A percentile compares a stretch with the other conserved stretches of the same genome.
Conservation (phyloP, 2,329 filamentous ascomycete species). For the Knufia petricola region DNA sequence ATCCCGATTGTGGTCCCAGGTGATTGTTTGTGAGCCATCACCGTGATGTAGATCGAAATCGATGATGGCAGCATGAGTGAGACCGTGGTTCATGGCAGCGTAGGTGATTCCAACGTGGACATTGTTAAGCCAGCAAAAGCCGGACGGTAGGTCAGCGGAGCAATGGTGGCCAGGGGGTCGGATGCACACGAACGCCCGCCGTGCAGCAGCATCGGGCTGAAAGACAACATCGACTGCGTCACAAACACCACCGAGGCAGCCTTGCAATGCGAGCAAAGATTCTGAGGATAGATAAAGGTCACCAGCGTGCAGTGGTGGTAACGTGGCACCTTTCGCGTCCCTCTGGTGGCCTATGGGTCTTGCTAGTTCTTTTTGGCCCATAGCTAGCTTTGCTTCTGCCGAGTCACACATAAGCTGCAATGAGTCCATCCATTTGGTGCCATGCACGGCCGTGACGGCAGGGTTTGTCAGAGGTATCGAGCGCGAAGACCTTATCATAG, state of each 20-base stretch:
- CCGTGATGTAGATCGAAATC: constrained; percentile 90
- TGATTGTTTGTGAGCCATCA: constrained; percentile 88
- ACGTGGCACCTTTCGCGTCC: constrained; percentile 31
- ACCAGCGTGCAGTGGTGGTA: constrained; percentile 64
- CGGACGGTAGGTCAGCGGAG: constrained; percentile 77
- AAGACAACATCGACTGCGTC: constrained; percentile 88
- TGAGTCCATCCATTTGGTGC: constrained; percentile 86
- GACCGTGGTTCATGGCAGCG: constrained; percentile 67
- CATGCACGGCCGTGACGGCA: constrained; percentile 84
- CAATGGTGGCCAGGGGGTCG: constrained; percentile 94
- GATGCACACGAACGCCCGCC: constrained; percentile 81
- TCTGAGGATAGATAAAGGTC: constrained; percentile 86
- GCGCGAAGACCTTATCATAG: constrained; percentile 71
- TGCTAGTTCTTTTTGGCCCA: constrained; percentile 67
- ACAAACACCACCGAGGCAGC: constrained; percentile 82
- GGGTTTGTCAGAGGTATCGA: constrained; percentile 61
- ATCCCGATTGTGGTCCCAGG: constrained; percentile 80
- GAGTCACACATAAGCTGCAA: constrained; percentile 73
- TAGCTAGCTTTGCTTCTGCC: constrained; percentile 67
- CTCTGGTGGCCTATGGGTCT: constrained; percentile 43
- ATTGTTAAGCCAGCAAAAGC: constrained; percentile 98
- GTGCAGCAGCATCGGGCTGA: constrained; percentile 46
- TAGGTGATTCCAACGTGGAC: constrained; percentile 95
- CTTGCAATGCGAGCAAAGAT: constrained; percentile 78
- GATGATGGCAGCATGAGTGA: constrained; percentile 89